These are phyloP conservation scores for Sugiyamaella novakii DNA, from an alignment of 1,139 yeast genomes.

Conservation along the genomic window DNA sequence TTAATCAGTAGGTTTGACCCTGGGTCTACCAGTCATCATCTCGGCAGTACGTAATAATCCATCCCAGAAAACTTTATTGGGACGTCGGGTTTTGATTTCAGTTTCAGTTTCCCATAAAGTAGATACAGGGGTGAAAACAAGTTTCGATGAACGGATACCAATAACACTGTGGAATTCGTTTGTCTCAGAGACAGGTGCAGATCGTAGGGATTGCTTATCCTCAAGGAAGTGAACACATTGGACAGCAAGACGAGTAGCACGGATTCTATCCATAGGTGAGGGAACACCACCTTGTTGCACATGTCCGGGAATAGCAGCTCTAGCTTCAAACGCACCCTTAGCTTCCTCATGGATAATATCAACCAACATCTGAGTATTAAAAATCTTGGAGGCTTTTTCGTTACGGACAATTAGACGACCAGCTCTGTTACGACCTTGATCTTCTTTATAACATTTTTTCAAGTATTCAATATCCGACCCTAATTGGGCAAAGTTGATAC, in stretches of 20 bases:
- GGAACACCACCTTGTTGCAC: slow-evolving; percentile 98
- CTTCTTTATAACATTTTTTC: slow-evolving; percentile 66
- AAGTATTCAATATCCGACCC: slow-evolving; percentile 76
- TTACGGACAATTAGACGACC: slow-evolving; percentile 88
- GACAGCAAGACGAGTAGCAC: slow-evolving; percentile 88
- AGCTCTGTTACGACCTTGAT: slow-evolving; percentile 78
- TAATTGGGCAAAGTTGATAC: slow-evolving; percentile 69
- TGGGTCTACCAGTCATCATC: slow-evolving; percentile 74
- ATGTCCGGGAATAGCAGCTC: slow-evolving; percentile 97
- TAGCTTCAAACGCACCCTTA: slow-evolving; percentile 76
- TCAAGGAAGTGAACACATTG: slow-evolving; percentile 88
- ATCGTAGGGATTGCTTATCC: slow-evolving; percentile 34
- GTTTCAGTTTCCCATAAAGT: slow-evolving; percentile 86
- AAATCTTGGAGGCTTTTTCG: slow-evolving; percentile 80
- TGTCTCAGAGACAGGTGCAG: slow-evolving; percentile 35
- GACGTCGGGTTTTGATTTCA: slow-evolving; percentile 76
- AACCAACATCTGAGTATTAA: slow-evolving; percentile 78
- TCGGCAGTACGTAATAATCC: slow-evolving; percentile 75
- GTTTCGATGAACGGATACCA: slow-evolving; percentile 79
- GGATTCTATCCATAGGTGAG: slow-evolving; percentile 89
- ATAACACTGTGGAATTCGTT: slow-evolving; percentile 76
- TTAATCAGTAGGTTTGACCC: no score
- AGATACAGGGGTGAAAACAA: slow-evolving; percentile 72
- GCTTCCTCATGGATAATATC: slow-evolving; percentile 81
- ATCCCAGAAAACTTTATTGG: slow-evolving; percentile 85